phyloP scores from a whole-genome alignment of 139 green algal genomes.

The Diplosphaera chodatii region DNA sequence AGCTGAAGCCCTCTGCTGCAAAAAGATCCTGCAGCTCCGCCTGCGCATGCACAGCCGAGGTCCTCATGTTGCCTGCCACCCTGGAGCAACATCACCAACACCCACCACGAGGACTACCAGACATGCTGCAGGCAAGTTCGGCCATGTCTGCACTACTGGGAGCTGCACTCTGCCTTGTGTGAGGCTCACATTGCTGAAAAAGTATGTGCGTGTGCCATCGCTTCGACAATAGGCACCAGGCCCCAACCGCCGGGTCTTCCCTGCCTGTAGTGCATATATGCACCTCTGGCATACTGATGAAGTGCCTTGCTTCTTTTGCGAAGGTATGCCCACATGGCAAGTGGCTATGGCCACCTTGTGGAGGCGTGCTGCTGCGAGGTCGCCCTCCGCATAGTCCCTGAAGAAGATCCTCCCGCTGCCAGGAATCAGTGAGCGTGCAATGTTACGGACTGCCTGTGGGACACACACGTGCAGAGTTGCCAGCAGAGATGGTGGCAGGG shows the following conservation, averaged over 20 bases:
- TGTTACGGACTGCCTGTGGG: constrained; percentile 54
- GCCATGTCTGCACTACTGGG: too few relatives aligned
- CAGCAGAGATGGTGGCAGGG: too few relatives aligned
- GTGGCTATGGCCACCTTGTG: not conserved
- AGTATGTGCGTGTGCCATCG: constrained; percentile 80
- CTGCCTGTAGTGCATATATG: constrained; percentile 1
- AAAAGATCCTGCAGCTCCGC: constrained; percentile 43
- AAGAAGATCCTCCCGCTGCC: constrained; percentile 64
- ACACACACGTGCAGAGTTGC: not conserved
- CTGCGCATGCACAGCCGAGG: not conserved
- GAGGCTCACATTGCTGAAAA: constrained; percentile 40
- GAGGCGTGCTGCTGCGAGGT: constrained; percentile 43
- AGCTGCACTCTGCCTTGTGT: too few relatives aligned
- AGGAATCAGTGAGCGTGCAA: constrained; percentile 44
- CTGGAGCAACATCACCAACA: too few relatives aligned
- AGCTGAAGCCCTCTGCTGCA: constrained; percentile 40
- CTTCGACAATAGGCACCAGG: constrained; percentile 65
- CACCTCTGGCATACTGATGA: constrained; percentile 2
- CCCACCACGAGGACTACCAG: too few relatives aligned
- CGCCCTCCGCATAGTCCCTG: constrained; percentile 64
- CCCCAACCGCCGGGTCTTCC: constrained; percentile 35
- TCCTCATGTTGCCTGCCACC: too few relatives aligned
- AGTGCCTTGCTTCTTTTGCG: too few relatives aligned
- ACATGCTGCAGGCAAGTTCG: too few relatives aligned
- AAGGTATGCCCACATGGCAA: too few relatives aligned